Base-by-base conservation (phyloP, 2,329 filamentous ascomycete species). In the Biscogniauxia mediterranea region DNA sequence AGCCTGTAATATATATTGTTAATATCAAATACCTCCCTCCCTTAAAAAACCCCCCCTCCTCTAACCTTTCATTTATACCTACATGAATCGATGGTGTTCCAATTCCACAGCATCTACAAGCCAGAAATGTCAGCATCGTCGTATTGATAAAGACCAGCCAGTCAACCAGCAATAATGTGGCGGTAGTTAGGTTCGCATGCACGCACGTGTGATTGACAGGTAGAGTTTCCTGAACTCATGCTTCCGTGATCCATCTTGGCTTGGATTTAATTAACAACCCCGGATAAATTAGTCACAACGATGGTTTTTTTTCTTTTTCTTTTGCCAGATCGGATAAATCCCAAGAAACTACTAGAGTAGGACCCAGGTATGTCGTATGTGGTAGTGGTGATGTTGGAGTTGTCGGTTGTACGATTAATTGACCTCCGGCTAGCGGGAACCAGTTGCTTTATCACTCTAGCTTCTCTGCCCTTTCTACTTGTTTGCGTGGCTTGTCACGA, bases 101-200 rank as follows among this genome's bases (percentile, higher is more conserved):
- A 79, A 66, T 79, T 80, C 76, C 77, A 79, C 19, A 79, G 66
- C 78, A 80, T 80, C 78, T 80, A 59, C 26, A 4, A 32, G 11
- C 56, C 15, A 58, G 54, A 58, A 28, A 28, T 58, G 66, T 57
- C 49, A 56, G 55, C 54, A 64, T 57, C 21, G 51, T 60, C 57
- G 28, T 13, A 32, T 32, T 32, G 7, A 32, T 32, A 60, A 62
- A 17, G 53, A 53, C 23, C 52, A 57, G 28, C 54, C 28, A 32
- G 11, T 20, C 52, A 57, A 25, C 54, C 28, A 32, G 11, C 28
- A 13, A 32, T 32, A 56, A 56, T 17, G n/a, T 26, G 5, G 7
- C 13, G 21, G 25, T 32, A 9, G 28, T 32, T 32, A 4, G 28
- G 28, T 11, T 5, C 8, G 23, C 8, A 20, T 15, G 52, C 20